A percentile compares a stretch with the other conserved stretches of the same genome.
These are phyloP conservation scores for Calvatia gigantea DNA, from an alignment of 768 basidiomycete species.

Conservation along the genomic window DNA sequence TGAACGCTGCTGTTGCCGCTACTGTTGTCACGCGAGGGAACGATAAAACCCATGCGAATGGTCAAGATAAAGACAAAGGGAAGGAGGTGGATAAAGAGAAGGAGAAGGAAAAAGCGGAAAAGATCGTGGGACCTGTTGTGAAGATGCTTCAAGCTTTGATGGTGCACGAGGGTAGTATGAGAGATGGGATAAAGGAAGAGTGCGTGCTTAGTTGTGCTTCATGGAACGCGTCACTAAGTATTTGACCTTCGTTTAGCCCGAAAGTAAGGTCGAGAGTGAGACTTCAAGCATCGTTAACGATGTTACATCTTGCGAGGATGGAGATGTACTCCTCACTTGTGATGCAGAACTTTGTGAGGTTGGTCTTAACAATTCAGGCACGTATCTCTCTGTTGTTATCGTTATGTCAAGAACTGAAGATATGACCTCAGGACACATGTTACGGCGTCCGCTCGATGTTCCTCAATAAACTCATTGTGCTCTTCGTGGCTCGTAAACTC, in stretches of 20 bases:
- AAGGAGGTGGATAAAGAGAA: background rate
- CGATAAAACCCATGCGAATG: background rate
- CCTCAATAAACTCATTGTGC: slow-evolving; percentile 65
- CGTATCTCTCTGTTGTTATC: slow-evolving; percentile 16
- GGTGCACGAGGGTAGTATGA: slow-evolving; percentile 63
- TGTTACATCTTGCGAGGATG: slow-evolving; percentile 73
- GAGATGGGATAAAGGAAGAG: slow-evolving; percentile 41
- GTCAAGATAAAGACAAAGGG: background rate
- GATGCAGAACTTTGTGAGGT: slow-evolving; percentile 54
- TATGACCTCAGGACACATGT: slow-evolving; percentile 66
- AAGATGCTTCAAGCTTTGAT: slow-evolving; percentile 75
- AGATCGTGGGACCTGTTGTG: slow-evolving; percentile 71
- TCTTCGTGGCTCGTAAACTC: slow-evolving; percentile 64
- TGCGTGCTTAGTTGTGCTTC: slow-evolving; percentile 23
- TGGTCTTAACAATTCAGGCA: slow-evolving; percentile 80
- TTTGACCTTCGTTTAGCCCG: slow-evolving; percentile 31
- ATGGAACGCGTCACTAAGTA: background rate
- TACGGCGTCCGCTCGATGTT: slow-evolving; percentile 82
- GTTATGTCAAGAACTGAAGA: background rate
- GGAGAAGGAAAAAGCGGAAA: slow-evolving; percentile 45
- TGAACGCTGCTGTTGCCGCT: slow-evolving; percentile 24
- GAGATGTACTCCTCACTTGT: slow-evolving; percentile 56
- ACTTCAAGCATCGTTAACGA: slow-evolving; percentile 74
- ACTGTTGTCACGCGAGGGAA: background rate
- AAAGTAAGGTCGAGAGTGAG: slow-evolving; percentile 75